Base-by-base conservation (phyloP, 139 green algal species). In the Micractinium sp. region DNA sequence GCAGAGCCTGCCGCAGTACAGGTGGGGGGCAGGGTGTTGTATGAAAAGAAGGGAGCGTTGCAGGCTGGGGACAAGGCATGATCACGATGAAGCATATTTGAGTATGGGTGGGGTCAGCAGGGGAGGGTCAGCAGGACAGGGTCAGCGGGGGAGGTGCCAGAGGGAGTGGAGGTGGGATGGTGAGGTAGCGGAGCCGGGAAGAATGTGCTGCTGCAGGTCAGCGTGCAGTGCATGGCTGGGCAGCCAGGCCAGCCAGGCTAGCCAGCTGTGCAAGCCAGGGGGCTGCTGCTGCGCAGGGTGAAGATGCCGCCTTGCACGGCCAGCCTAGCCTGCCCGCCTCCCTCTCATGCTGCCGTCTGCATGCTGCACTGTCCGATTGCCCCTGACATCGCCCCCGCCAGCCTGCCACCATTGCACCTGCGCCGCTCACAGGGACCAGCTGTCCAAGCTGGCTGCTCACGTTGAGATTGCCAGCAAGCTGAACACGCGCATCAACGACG, bases 1-100 rank as follows among this genome's bases (percentile, higher is more conserved):
- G 36, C 85, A 94, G 25, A 91, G 93, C 3, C 94, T 99, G 85
- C 97, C 97, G 38, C 92, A 99, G 92, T 99, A 97, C 93, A 93
- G 91, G 93, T 93, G 79, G 31, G 23, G 78, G 19, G 41, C 2
- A 41, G 39, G 77, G 20, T 16, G 76, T 29, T 31, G 31, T 27
- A 38, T 82, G 18, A 33, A 60, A 29, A 38, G 3, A 39, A 36
- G 4, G 29, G 29, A 36, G 33, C 14, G 22, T 60, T 60, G 25
- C 76, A 82, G 18, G 20, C 15, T 29, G 36, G 13, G 36, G 33
- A 38, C 9, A 31, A 7, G 35, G 76, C 25, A 38, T 82, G 76
- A 19, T 23, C 15, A n/a, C 15, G 35, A 9, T 22, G 27, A 36
- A 15, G 16, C 73, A 41, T 56, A 9, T 9, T 56, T 5, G 9